Conservation (phyloP, 352 stramenopile genomes). For the Phytopythium sindhum region DNA sequence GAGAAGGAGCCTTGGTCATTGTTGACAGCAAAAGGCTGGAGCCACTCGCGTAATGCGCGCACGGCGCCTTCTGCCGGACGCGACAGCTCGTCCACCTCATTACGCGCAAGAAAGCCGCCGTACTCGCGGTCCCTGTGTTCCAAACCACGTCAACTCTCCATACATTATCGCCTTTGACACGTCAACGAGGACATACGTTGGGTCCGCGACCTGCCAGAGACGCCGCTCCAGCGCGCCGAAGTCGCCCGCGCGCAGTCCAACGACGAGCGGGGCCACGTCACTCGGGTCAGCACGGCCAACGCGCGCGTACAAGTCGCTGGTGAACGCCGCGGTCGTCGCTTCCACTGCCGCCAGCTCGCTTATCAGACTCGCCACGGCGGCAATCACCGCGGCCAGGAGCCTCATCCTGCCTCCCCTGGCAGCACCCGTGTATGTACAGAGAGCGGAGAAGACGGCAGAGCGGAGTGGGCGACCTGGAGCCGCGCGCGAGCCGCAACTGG, state of each 20-base stretch:
- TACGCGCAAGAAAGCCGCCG: slow-evolving; percentile 39
- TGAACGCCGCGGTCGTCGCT: slow-evolving; percentile 15
- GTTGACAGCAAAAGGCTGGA: slow-evolving; percentile 17
- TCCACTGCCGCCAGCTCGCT: not conserved
- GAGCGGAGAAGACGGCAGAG: not conserved
- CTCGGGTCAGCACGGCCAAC: slow-evolving; percentile 30
- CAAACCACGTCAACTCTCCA: not conserved
- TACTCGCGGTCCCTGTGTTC: slow-evolving; percentile 42
- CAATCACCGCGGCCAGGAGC: not conserved
- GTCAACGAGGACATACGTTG: slow-evolving; percentile 29
- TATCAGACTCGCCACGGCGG: not conserved
- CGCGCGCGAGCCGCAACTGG: not conserved
- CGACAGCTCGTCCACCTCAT: slow-evolving; percentile 42
- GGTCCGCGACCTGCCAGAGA: slow-evolving; percentile 55
- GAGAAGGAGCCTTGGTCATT: slow-evolving; percentile 32
- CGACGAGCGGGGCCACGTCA: slow-evolving; percentile 41
- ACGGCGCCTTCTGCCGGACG: slow-evolving; percentile 40
- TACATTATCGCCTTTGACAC: not conserved
- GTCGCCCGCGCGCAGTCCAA: slow-evolving; percentile 47
- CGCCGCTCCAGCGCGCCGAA: slow-evolving; percentile 45
- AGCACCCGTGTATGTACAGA: not conserved
- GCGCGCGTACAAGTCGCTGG: slow-evolving; percentile 29
- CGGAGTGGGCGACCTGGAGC: not conserved
- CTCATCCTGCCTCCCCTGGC: not conserved
- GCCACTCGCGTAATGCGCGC: slow-evolving; percentile 44